phyloP scores from a whole-genome alignment of 805 yeast genomes.

The Wickerhamiella vanderwaltii region DNA sequence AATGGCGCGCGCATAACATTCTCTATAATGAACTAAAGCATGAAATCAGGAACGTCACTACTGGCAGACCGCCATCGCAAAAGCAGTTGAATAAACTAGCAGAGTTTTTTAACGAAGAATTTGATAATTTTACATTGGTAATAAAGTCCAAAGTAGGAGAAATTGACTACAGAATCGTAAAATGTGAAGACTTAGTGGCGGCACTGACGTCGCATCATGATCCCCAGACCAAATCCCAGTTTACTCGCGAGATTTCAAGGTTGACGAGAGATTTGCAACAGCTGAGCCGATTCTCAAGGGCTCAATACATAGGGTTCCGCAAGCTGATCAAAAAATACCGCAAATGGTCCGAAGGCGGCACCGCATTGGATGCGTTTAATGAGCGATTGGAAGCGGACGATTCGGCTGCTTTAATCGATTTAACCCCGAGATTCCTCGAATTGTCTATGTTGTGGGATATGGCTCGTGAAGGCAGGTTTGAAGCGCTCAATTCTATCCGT shows the following conservation, averaged over 20 bases:
- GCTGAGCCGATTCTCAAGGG: constrained; percentile 53
- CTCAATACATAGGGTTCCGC: constrained; percentile 60
- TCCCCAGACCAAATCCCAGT: constrained; percentile 6
- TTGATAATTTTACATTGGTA: constrained; percentile 37
- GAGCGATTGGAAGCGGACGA: constrained; percentile 34
- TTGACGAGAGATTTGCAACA: constrained; percentile 46
- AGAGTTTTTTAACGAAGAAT: constrained; percentile 16
- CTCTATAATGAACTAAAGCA: constrained; percentile 69
- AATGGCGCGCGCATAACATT: constrained; percentile 75
- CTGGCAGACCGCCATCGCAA: constrained; percentile 6
- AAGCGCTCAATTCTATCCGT: constrained; percentile 2
- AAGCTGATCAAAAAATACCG: constrained; percentile 62
- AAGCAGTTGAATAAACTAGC: constrained; percentile 13
- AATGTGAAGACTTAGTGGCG: constrained; percentile 31
- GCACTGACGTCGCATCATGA: constrained; percentile 17
- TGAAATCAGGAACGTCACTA: constrained; percentile 48
- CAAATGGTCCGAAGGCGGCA: constrained; percentile 32
- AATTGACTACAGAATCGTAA: constrained; percentile 39
- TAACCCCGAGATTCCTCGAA: constrained; percentile 49
- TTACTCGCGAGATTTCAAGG: constrained; percentile 31
- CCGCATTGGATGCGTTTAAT: constrained; percentile 19
- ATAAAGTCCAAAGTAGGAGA: constrained; percentile 59
- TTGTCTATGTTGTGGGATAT: constrained; percentile 44
- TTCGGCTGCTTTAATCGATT: constrained; percentile 49
- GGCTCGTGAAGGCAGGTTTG: constrained; percentile 20